phyloP scores from a whole-genome alignment of 345 rosid genomes.

The Aethionema arabicum region DNA sequence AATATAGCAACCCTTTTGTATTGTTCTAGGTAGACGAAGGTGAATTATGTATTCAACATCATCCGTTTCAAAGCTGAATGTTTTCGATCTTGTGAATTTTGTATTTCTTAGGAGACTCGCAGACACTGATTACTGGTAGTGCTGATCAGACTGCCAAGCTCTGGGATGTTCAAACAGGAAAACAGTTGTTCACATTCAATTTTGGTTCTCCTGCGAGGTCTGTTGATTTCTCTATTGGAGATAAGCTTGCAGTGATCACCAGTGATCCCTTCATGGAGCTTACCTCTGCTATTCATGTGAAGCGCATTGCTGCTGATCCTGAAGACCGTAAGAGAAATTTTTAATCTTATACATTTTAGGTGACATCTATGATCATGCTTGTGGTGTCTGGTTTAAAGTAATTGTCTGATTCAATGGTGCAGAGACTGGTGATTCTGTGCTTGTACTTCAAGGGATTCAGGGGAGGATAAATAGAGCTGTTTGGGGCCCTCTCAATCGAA shows the following conservation, averaged over 20 bases:
- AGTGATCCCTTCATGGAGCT: slow-evolving; percentile 90
- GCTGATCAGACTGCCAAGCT: slow-evolving; percentile 92
- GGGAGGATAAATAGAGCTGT: slow-evolving; percentile 84
- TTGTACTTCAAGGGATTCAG: slow-evolving; percentile 61
- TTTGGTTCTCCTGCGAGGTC: slow-evolving; percentile 87
- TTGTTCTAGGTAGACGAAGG: background rate
- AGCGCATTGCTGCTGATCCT: slow-evolving; percentile 66
- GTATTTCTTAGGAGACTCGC: slow-evolving; percentile 62
- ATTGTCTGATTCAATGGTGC: slow-evolving; percentile 25
- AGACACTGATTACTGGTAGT: slow-evolving; percentile 73
- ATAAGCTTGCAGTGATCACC: slow-evolving; percentile 85
- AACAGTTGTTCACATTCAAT: slow-evolving; percentile 58
- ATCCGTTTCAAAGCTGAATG: background rate
- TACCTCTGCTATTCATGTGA: slow-evolving; percentile 84
- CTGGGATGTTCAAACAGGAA: slow-evolving; percentile 82
- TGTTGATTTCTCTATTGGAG: slow-evolving; percentile 82
- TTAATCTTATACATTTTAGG: background rate
- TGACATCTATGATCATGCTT: background rate
- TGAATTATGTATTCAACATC: too few relatives aligned
- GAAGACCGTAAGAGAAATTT: slow-evolving; percentile 54
- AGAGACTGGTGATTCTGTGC: slow-evolving; percentile 73
- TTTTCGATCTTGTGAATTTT: background rate
- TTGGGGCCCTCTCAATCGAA: slow-evolving; percentile 88
- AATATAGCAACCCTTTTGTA: background rate
- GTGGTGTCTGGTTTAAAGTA: background rate